A percentile compares a stretch with the other conserved stretches of the same genome.
Conservation (phyloP, 2,329 filamentous ascomycete species). For the Colletotrichum lentis region DNA sequence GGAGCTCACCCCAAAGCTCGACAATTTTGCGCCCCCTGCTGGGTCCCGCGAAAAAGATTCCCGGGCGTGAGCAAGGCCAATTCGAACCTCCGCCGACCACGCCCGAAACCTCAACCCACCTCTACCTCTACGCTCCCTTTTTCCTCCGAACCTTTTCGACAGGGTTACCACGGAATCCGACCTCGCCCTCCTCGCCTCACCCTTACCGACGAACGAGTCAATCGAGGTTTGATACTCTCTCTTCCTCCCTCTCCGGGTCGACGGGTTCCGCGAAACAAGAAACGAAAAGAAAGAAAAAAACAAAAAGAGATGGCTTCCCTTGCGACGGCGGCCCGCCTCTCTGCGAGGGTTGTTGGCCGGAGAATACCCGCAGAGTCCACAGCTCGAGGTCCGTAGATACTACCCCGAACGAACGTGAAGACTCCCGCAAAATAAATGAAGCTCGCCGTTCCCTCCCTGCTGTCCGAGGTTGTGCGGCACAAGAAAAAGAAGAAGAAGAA, state of each 20-base stretch:
- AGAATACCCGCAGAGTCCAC: conserved; percentile 62
- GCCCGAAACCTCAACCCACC: conserved; percentile 30
- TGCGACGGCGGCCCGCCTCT: conserved; percentile 69
- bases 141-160: conserved; percentile 26
- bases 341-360: conserved; percentile 65
- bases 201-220: conserved; percentile 13
- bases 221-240: neutral
- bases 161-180: neutral
- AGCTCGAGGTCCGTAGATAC: conserved; percentile 62
- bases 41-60: conserved; percentile 23
- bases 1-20: conserved; percentile 35
- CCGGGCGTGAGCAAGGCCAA: conserved; percentile 8
- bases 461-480: conserved; percentile 23
- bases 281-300: conserved; percentile 35
- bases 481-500: neutral
- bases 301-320: conserved; percentile 69
- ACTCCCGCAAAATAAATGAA: neutral
- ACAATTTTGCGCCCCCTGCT: conserved; percentile 24
- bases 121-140: conserved; percentile 14
- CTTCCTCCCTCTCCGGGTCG: neutral
- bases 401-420: conserved; percentile 28
- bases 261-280: conserved; percentile 3
- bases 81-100: conserved; percentile 20
- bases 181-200: neutral
- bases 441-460: conserved; percentile 6